Base-by-base conservation (phyloP, 1,284 basidiomycete genomes). In the Spongiforma sp. region DNA sequence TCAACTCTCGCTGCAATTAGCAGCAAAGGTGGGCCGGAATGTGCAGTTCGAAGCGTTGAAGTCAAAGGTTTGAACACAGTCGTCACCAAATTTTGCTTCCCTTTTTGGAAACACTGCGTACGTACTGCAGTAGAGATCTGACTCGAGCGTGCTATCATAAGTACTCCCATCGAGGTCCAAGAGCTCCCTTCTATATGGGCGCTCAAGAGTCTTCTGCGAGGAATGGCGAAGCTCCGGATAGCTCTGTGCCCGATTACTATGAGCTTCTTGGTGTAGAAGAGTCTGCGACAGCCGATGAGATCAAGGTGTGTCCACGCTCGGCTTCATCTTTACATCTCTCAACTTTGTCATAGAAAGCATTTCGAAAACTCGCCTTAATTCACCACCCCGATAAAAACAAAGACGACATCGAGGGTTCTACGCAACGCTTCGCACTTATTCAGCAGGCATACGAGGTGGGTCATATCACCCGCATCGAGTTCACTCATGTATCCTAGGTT, bases 361-460 rank as follows among this genome's bases (percentile, higher is more conserved):
- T 95, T 77, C 84, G 95, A 58, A 89, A 84, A 72, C 85, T 95
- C 9, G 95, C 95, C 12, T 83, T 96, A 21, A 80, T 93, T 21
- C 93, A 96, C 76, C 94, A 96, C 76, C 94, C 94, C 3, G 95
- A 96, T 77, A 96, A 96, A 78, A 96, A 96, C 71, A 85, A 88
- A 34, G 84, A 89, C 63, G 86, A 96, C 71, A 78, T 93, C 6
- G 94, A 98, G 69, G 93, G 88, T 52, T 91, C 98, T 0, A 99
- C 96, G 0, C 84, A 91, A 71, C 86, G 91, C 28, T 99, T 99
- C 77, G 91, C 95, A 15, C 82, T 88, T 54, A 80, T 99, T 19
- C 96, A 98, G 72, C 94, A 96, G 71, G 97, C 97, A 0, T 99
- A 98, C 74, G 97, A 99, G 85, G 96, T 76, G 37, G 64, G 64